Evolutionary conservation across 768 basidiomycete genomes (phyloP).

Genomic region (Rhizopogon rudus): DNA sequence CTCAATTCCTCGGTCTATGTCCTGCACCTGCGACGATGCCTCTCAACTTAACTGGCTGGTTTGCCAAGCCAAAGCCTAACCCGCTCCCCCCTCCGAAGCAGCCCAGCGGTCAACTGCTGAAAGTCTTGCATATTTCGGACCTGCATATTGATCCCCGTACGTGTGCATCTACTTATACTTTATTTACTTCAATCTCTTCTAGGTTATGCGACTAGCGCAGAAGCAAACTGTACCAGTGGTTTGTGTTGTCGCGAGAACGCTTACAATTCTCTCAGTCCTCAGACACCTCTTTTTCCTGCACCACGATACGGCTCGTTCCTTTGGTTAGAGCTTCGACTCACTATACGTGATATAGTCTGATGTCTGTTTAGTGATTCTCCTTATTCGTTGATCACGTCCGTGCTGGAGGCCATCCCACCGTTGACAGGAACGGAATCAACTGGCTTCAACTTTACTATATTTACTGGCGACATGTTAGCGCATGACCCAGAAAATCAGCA

Average conservation of each 20-base stretch:
- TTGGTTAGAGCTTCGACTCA: conserved; percentile 35
- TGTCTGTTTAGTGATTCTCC: conserved; percentile 52
- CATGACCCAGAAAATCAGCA: conserved; percentile 66
- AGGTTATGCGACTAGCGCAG: conserved; percentile 68
- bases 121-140: conserved; percentile 75
- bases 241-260: conserved; percentile 60
- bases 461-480: conserved; percentile 70
- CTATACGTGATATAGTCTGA: neutral
- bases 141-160: conserved; percentile 71
- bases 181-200: neutral
- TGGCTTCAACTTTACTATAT: conserved; percentile 63
- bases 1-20: conserved; percentile 54
- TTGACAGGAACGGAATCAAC: conserved; percentile 55
- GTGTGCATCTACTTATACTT: conserved; percentile 10
- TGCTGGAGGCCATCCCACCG: conserved; percentile 61
- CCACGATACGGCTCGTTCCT: conserved; percentile 62
- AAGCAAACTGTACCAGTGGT: conserved; percentile 66
- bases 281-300: conserved; percentile 49
- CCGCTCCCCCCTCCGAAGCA: conserved; percentile 55
- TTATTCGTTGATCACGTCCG: conserved; percentile 52
- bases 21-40: conserved; percentile 52
- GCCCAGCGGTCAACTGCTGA: conserved; percentile 60
- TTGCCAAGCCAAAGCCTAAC: conserved; percentile 71
- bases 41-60: conserved; percentile 64
- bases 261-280: conserved; percentile 45